Conservation (phyloP, 176 grass and related monocot species). For the bread wheat (Triticum aestivum) region DNA sequence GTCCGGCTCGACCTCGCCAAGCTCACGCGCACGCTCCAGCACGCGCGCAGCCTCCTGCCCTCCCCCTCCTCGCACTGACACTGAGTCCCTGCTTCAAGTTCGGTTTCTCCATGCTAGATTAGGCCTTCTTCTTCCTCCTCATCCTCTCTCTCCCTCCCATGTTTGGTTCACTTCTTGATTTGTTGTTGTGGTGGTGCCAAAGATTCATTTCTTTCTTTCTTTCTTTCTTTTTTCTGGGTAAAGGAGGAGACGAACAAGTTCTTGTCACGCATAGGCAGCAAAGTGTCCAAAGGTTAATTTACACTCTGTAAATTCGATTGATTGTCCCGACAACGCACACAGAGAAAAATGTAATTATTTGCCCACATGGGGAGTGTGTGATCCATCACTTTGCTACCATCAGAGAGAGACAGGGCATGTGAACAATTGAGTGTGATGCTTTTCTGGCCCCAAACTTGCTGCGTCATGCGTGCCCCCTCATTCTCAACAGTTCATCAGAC, state of each 20-base stretch:
- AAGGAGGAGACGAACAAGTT: conserved; percentile 20
- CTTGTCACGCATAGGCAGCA: conserved; percentile 12
- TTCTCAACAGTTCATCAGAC: no score
- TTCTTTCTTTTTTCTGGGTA: conserved; percentile 4
- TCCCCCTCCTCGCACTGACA: no score
- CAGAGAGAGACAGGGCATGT: not conserved
- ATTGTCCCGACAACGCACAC: not conserved
- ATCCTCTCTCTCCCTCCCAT: not conserved
- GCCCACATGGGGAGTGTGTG: not conserved
- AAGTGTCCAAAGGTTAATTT: conserved; percentile 42
- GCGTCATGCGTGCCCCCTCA: not conserved
- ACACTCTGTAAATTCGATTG: conserved; percentile 46
- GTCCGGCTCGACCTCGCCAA: conserved; percentile 53
- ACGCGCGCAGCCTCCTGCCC: conserved; percentile 29
- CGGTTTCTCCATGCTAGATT: conserved; percentile 20
- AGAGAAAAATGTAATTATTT: conserved; percentile 36
- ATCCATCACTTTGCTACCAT: not conserved
- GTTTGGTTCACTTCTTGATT: conserved; percentile 3
- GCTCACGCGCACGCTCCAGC: conserved; percentile 38
- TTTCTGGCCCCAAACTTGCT: not conserved
- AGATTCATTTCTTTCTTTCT: conserved; percentile 32
- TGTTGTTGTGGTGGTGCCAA: not conserved
- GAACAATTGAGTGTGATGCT: not conserved
- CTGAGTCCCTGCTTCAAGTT: not conserved
- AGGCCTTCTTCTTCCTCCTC: not conserved